Percentiles rank a stretch among this genome's conserved stretches.
Evolutionary conservation across 768 basidiomycete genomes (phyloP).

Genomic region (Asterophora lycoperdoides): DNA sequence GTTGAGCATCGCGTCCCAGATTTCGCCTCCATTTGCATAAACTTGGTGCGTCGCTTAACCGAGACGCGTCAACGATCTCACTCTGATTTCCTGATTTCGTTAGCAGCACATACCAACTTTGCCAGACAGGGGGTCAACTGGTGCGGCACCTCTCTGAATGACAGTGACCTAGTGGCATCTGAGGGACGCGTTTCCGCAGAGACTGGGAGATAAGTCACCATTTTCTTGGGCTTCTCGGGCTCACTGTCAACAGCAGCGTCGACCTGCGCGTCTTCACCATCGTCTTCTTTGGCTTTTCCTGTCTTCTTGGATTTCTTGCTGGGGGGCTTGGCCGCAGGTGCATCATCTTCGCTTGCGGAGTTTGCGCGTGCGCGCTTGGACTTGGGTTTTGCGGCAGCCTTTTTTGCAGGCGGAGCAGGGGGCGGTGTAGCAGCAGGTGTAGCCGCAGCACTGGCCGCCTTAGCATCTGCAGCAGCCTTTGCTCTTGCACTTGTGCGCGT

Average conservation of each 20-base stretch:
- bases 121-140: conserved; percentile 46
- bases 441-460: background rate
- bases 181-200: conserved; percentile 4
- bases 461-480: conserved; percentile 21
- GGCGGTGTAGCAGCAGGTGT: conserved; percentile 19
- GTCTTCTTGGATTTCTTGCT: conserved; percentile 27
- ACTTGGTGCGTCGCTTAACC: conserved; percentile 49
- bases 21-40: conserved; percentile 33
- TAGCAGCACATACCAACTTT: conserved; percentile 39
- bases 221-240: conserved; percentile 35
- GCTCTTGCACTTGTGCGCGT: conserved; percentile 36
- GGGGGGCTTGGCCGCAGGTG: conserved; percentile 22
- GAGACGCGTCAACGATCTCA: background rate
- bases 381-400: conserved; percentile 24
- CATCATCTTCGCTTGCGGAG: conserved; percentile 26
- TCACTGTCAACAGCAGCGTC: conserved; percentile 17
- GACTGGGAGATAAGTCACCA: conserved; percentile 28
- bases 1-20: conserved; percentile 62
- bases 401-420: conserved; percentile 18
- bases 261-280: conserved; percentile 23
- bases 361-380: conserved; percentile 28
- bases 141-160: conserved; percentile 51
- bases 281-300: conserved; percentile 20
- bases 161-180: conserved; percentile 28
- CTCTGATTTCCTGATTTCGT: background rate